Conservation (phyloP, 148 eudicot species). For the Camellia lanceoleosa region DNA sequence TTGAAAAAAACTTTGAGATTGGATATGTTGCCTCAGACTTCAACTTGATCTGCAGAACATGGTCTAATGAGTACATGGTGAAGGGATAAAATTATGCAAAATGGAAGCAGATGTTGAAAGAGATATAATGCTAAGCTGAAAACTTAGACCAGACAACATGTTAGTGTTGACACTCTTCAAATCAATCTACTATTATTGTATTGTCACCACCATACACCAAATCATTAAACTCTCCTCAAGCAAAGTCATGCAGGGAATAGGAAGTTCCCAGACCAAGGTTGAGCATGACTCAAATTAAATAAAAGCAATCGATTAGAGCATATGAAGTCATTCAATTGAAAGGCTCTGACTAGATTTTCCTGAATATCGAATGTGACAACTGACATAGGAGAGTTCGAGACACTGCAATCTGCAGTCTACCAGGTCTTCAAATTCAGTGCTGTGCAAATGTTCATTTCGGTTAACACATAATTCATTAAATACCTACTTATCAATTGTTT, state of each 20-base stretch:
- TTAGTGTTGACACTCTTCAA: neutral
- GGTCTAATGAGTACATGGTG: neutral
- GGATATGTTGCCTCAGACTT: conserved; percentile 56
- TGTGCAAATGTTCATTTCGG: neutral
- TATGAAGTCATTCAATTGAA: neutral
- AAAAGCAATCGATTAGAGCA: neutral
- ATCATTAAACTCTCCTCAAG: neutral
- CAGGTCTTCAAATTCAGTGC: too few species aligned
- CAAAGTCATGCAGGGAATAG: neutral
- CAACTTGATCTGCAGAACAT: conserved; percentile 53
- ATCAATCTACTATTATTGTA: neutral
- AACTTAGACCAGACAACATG: neutral
- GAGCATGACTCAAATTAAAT: neutral
- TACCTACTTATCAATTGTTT: neutral
- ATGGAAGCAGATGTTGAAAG: neutral
- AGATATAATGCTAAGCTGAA: neutral
- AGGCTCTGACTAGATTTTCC: neutral
- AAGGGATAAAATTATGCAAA: neutral
- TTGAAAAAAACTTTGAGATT: conserved; percentile 73
- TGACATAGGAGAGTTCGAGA: neutral
- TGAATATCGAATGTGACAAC: too few species aligned
- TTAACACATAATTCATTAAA: neutral
- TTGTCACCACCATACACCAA: neutral
- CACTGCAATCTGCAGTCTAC: too few species aligned
- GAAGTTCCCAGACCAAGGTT: neutral